Evolutionary conservation across 106 monocot genomes (phyloP).

Genomic region (Dendrobium catenatum): DNA sequence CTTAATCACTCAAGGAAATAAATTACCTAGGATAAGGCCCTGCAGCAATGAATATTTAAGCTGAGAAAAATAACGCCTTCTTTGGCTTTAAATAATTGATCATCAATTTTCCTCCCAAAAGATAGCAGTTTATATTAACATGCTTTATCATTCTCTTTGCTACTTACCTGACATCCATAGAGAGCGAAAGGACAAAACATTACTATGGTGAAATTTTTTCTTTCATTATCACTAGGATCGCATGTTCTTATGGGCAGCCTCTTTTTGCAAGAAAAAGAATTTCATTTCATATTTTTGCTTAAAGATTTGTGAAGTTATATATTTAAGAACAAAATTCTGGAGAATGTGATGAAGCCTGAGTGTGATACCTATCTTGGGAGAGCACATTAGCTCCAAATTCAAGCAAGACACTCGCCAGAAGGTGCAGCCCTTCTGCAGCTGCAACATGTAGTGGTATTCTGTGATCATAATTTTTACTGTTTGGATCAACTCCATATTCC

Average conservation of each 20-base stretch:
- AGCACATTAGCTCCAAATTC: constrained; percentile 60
- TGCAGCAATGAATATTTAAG: background rate
- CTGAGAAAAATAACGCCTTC: background rate
- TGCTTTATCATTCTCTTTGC: background rate
- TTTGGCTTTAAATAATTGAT: background rate
- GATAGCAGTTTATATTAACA: background rate
- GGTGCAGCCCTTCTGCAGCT: constrained; percentile 70
- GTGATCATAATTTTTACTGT: constrained; percentile 62
- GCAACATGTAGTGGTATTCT: constrained; percentile 77
- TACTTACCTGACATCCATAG: background rate
- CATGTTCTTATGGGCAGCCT: background rate
- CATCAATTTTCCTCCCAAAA: background rate
- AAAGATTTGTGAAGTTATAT: background rate
- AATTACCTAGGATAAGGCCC: background rate
- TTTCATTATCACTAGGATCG: background rate
- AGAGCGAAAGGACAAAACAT: background rate
- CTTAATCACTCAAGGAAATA: background rate
- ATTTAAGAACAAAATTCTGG: background rate
- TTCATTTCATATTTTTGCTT: background rate
- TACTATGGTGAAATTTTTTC: background rate
- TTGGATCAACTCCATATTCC: constrained; percentile 60
- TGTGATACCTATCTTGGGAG: constrained; percentile 51
- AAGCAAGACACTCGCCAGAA: constrained; percentile 41
- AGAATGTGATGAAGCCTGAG: background rate
- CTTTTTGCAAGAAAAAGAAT: background rate